These are phyloP conservation scores for Tuber melanosporum DNA, from an alignment of 495 filamentous ascomycete species.

Conservation along the genomic window DNA sequence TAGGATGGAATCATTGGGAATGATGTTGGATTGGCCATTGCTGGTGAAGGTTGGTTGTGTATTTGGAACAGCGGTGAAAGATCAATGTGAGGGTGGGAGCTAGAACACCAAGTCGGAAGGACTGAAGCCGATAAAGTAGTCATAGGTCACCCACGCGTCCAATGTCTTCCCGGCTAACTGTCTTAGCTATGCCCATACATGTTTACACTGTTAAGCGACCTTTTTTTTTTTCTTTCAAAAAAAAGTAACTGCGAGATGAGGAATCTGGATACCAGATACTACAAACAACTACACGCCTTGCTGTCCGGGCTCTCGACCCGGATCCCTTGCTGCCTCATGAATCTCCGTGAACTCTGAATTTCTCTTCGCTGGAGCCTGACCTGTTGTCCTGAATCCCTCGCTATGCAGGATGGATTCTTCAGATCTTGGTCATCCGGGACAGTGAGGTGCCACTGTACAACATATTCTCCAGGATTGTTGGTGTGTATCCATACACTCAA, in stretches of 20 bases:
- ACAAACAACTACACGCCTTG: too few relatives aligned
- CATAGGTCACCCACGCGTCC: background rate
- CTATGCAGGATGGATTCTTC: too few relatives aligned
- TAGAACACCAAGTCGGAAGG: background rate
- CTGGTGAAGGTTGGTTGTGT: background rate
- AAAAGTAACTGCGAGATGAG: background rate
- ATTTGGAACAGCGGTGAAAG: background rate
- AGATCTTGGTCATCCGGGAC: too few relatives aligned
- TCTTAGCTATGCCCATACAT: background rate
- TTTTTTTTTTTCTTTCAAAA: background rate
- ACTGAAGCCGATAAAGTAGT: background rate
- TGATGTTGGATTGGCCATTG: background rate
- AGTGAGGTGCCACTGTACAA: too few relatives aligned
- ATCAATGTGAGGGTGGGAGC: background rate
- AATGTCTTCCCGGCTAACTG: background rate
- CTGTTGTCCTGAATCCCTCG: too few relatives aligned
- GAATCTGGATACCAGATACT: too few relatives aligned
- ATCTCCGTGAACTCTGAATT: too few relatives aligned
- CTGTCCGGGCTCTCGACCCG: too few relatives aligned
- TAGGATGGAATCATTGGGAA: background rate
- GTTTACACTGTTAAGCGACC: background rate
- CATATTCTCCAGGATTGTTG: background rate
- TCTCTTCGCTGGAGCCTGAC: too few relatives aligned
- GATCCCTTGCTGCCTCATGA: too few relatives aligned
- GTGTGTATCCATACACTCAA: background rate